phyloP scores from a whole-genome alignment of 441 rosid species.

The Brassica balearica region DNA sequence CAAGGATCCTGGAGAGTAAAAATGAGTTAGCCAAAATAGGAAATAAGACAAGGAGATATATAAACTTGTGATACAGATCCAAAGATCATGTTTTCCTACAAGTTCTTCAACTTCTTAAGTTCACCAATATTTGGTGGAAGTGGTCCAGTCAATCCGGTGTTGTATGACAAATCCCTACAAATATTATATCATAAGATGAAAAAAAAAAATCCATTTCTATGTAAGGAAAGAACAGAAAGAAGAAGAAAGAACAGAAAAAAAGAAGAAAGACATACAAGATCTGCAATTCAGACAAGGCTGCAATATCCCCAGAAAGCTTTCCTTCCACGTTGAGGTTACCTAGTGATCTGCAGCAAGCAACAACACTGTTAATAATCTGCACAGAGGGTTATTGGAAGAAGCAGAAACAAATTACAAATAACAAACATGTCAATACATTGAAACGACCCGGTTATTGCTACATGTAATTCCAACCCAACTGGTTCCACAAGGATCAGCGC shows the following conservation, averaged over 20 bases:
- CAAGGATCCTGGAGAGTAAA: slow-evolving; percentile 56
- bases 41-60: slow-evolving; percentile 1
- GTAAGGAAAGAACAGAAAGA: neutral
- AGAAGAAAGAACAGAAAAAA: slow-evolving; percentile 31
- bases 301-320: slow-evolving; percentile 58
- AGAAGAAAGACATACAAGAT: slow-evolving; percentile 51
- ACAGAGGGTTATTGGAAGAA: slow-evolving; percentile 12
- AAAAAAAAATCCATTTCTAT: neutral
- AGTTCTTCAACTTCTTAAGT: slow-evolving; percentile 60
- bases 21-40: neutral
- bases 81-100: slow-evolving; percentile 56
- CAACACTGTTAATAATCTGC: slow-evolving; percentile 4
- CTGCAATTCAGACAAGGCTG: slow-evolving; percentile 59
- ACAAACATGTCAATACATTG: slow-evolving; percentile 30
- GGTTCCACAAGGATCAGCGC: slow-evolving; percentile 77
- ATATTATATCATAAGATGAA: neutral
- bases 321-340: slow-evolving; percentile 64
- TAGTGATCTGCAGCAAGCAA: slow-evolving; percentile 58
- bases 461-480: slow-evolving; percentile 81
- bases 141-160: slow-evolving; percentile 61
- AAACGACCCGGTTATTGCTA: slow-evolving; percentile 49
- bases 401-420: slow-evolving; percentile 1
- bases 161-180: slow-evolving; percentile 81
- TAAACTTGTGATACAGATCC: neutral
- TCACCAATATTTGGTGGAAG: slow-evolving; percentile 69